Base-by-base conservation (phyloP, 2,329 filamentous ascomycete species). In the Hypomyces rosellus region DNA sequence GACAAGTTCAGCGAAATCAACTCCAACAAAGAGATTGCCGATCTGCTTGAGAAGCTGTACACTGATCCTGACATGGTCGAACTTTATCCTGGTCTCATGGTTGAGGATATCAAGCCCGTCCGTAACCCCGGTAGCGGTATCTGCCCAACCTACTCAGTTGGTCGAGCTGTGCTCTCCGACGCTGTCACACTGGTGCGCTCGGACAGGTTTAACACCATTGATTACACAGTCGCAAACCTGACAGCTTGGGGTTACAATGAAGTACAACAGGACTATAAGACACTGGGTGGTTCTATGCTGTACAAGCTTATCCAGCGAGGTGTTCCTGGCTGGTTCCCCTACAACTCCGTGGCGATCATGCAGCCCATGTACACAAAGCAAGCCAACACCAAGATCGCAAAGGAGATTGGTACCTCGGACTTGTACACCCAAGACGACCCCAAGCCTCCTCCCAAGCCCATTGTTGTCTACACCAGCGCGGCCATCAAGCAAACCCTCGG, bases 1-100 rank as follows among this genome's bases (percentile, higher is more conserved):
- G 64, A 73, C 22, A 75, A 64, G 0, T 85, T 85, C 59, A 72
- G 71, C 47, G 78, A 82, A 40, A 80, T 86, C 59, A 84, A 78
- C 56, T 66, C 71, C 1, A 72, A 85, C 55, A 68, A 70, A 2
- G 72, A 80, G n/a, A 76, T 85, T 30, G 74, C 75, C 1, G 68
- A 75, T 25, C 68, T 74, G 7, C 71, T 86, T 4, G 75, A 78
- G 53, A 72, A 78, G 55, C 67, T 86, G 12, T 86, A 86, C 63
- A 74, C 76, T 18, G 73, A 82, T 44, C 81, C 82, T 0, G 83
- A 86, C 55, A 78, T 77, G 61, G 80, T 88, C 12, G 85, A 88
- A 60, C 70, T 88, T 5, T 88, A 88, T 59, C 84, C 84, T 0
- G 85, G 85, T 9, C 66, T 88, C 1, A 76, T 86, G 54, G 69